phyloP scores from a whole-genome alignment of 2,329 filamentous ascomycete genomes.

The Exophiala aquamarina region DNA sequence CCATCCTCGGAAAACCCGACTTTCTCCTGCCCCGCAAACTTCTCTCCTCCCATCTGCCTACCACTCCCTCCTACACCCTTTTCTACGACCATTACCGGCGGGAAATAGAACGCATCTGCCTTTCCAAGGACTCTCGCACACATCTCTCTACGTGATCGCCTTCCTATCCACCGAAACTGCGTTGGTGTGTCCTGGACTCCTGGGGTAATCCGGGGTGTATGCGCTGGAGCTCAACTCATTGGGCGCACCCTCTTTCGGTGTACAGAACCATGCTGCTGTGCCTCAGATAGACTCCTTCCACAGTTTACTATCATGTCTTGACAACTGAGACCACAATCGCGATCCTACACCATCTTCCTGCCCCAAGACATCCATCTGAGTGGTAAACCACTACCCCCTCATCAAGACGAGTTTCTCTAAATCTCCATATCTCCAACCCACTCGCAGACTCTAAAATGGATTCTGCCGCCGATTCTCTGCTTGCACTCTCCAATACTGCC shows the following conservation, averaged over 20 bases:
- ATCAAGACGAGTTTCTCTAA: not conserved
- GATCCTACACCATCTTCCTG: no score
- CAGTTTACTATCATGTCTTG: no score
- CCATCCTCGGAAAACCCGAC: not conserved
- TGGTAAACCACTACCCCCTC: no score
- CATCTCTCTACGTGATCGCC: not conserved
- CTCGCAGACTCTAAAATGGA: constrained; percentile 35
- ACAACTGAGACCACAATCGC: no score
- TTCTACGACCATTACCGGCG: not conserved
- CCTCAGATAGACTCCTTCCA: constrained; percentile 8
- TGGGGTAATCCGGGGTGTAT: constrained; percentile 1
- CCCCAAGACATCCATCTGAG: no score
- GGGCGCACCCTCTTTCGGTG: not conserved
- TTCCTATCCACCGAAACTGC: not conserved
- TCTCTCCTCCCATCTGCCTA: constrained; percentile 2
- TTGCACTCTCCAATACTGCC: constrained; percentile 37
- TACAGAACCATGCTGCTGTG: constrained; percentile 14
- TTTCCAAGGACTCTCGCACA: no score
- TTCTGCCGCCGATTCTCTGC: constrained; percentile 34
- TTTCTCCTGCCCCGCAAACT: not conserved
- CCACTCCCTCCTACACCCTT: not conserved
- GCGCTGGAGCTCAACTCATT: constrained; percentile 9
- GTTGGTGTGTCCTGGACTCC: not conserved
- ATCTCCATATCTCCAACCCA: not conserved
- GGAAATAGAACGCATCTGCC: no score